These are phyloP conservation scores for Rhodotorula kratochvilovae DNA, from an alignment of 768 basidiomycete genomes.

Conservation along the genomic window DNA sequence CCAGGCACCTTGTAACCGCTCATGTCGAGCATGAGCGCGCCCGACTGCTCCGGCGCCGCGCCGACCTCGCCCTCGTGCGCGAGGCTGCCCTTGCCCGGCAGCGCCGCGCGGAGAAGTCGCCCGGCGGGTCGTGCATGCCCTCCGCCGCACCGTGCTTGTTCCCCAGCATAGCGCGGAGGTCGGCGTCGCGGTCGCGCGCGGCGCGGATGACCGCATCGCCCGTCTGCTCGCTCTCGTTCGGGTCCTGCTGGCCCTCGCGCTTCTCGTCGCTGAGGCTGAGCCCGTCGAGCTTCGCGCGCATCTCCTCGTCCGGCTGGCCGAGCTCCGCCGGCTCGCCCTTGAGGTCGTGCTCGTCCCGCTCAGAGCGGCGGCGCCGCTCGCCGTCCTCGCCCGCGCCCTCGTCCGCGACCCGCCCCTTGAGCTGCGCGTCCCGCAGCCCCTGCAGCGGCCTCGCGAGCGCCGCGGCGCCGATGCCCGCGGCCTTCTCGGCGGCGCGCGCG, in stretches of 20 bases:
- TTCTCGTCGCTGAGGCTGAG: slow-evolving; percentile 3
- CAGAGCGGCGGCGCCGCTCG: not conserved
- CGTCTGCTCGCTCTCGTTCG: slow-evolving; percentile 8
- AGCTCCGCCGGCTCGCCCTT: slow-evolving; percentile 19
- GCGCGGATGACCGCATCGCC: slow-evolving; percentile 33
- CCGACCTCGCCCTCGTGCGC: slow-evolving; percentile 8
- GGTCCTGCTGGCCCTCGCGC: not conserved
- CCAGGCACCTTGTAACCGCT: slow-evolving; percentile 66
- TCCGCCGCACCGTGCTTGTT: not conserved
- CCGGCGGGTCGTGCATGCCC: not conserved
- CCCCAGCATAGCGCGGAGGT: slow-evolving; percentile 20
- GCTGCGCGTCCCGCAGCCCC: slow-evolving; percentile 12
- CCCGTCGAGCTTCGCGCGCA: slow-evolving; percentile 10
- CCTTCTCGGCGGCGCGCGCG: slow-evolving; percentile 15
- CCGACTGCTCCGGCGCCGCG: slow-evolving; percentile 25
- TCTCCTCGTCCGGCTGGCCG: not conserved
- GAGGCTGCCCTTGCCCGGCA: not conserved
- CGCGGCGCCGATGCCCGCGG: not conserved
- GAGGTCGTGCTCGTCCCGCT: slow-evolving; percentile 14
- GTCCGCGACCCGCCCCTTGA: slow-evolving; percentile 14
- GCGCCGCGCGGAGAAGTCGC: not conserved
- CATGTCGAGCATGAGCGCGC: slow-evolving; percentile 68
- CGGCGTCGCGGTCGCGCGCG: slow-evolving; percentile 22
- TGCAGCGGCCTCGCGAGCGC: slow-evolving; percentile 8
- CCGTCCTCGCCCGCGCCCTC: not conserved